Conservation (phyloP, 768 basidiomycete species). For the Floccularia luteovirens region DNA sequence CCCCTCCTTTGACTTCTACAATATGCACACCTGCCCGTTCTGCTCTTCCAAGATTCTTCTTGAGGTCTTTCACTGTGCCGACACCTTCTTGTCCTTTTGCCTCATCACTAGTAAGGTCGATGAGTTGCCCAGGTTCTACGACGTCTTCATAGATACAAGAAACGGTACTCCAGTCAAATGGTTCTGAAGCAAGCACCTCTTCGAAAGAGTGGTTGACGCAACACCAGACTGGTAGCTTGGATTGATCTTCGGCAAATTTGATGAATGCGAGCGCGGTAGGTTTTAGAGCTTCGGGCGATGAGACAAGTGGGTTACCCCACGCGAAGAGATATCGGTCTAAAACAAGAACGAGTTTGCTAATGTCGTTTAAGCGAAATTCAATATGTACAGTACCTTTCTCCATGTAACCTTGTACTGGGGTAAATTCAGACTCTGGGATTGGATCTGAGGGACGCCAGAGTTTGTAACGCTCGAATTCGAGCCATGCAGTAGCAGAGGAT, state of each 20-base stretch:
- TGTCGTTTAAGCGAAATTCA: neutral
- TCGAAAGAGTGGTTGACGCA: conserved; percentile 50
- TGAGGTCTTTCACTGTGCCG: conserved; percentile 45
- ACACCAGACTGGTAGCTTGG: conserved; percentile 50
- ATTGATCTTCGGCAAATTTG: conserved; percentile 30
- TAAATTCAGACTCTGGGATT: conserved; percentile 30
- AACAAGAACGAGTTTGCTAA: neutral
- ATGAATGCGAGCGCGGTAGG: conserved; percentile 35
- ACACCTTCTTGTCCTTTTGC: conserved; percentile 25
- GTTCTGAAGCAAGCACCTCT: conserved; percentile 31
- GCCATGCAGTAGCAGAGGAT: conserved; percentile 63
- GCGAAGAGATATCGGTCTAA: conserved; percentile 45
- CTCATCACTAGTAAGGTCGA: conserved; percentile 27
- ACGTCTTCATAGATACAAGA: conserved; percentile 60
- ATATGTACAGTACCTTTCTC: conserved; percentile 15
- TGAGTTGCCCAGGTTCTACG: conserved; percentile 38
- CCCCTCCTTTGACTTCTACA: conserved; percentile 29
- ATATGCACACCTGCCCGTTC: conserved; percentile 47
- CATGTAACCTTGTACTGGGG: conserved; percentile 55
- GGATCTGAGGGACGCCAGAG: conserved; percentile 34
- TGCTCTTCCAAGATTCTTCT: conserved; percentile 54
- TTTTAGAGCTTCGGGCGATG: conserved; percentile 23
- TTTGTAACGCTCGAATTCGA: conserved; percentile 48
- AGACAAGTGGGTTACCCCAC: conserved; percentile 59
- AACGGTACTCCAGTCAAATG: conserved; percentile 51